Percentiles rank a stretch among this genome's conserved stretches.
Conservation (phyloP, 306 rosid genomes). For the Citrullus amarus region DNA sequence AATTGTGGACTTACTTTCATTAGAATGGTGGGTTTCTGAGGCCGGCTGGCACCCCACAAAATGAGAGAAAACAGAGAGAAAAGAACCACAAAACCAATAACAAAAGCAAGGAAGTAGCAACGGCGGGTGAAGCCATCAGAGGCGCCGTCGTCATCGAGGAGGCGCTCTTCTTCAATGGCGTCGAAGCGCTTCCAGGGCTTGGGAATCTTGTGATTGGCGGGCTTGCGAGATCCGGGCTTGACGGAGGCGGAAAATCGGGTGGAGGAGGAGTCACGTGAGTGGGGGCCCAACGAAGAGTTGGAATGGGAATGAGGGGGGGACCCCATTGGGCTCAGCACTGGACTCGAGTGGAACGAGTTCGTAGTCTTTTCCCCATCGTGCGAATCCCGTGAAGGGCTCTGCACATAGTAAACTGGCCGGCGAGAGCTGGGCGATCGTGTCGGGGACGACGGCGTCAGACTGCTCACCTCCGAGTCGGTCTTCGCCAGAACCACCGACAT, state of each 20-base stretch:
- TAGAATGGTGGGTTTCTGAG: constrained; percentile 54
- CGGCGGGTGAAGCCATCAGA: constrained; percentile 32
- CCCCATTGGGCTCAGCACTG: constrained; percentile 70
- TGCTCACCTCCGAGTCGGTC: constrained; percentile 89
- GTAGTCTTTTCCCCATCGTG: constrained; percentile 85
- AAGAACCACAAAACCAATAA: constrained; percentile 30
- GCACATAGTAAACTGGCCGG: constrained; percentile 59
- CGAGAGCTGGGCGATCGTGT: constrained; percentile 55
- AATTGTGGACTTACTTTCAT: constrained; percentile 37
- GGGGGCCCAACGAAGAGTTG: constrained; percentile 76
- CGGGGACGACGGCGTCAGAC: constrained; percentile 70
- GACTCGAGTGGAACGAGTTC: constrained; percentile 73
- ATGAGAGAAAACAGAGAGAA: constrained; percentile 62
- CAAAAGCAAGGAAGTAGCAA: constrained; percentile 45
- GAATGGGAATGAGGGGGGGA: constrained; percentile 94
- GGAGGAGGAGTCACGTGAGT: constrained; percentile 84
- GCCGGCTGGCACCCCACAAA: constrained; percentile 77
- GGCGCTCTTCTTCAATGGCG: constrained; percentile 76
- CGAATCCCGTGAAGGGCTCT: constrained; percentile 79
- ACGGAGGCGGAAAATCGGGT: constrained; percentile 67
- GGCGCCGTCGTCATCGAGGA: constrained; percentile 28
- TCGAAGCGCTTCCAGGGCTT: constrained; percentile 56
- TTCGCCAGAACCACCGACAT: constrained; percentile 43
- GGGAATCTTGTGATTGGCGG: constrained; percentile 29
- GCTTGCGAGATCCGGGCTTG: constrained; percentile 23